Percentiles rank a stretch among this genome's conserved stretches.
These are phyloP conservation scores for Amanita muscaria DNA, from an alignment of 768 basidiomycete genomes.

Conservation along the genomic window DNA sequence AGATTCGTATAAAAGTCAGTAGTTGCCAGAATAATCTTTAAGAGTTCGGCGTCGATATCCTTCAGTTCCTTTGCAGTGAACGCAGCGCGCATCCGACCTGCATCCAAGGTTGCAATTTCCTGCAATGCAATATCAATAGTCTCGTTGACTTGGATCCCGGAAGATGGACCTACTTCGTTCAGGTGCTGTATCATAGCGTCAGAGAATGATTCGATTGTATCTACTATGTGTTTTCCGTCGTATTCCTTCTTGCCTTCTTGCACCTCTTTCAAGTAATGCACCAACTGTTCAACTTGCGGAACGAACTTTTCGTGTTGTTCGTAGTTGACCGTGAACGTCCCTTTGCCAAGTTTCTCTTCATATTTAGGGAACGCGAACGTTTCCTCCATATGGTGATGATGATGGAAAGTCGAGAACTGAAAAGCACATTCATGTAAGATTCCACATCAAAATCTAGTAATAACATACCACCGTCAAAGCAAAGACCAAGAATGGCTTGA, in stretches of 20 bases:
- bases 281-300: constrained; percentile 16
- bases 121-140: background rate
- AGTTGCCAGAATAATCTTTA: constrained; percentile 14
- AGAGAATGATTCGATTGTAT: constrained; percentile 18
- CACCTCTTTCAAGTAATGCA: constrained; percentile 40
- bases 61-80: constrained; percentile 20
- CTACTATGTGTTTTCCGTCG: constrained; percentile 23
- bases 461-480: constrained; percentile 18
- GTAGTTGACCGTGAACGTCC: constrained; percentile 16
- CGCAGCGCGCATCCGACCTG: constrained; percentile 16
- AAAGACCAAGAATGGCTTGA: constrained; percentile 20
- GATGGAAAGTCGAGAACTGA: constrained; percentile 19
- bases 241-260: constrained; percentile 50
- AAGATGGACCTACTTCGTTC: constrained; percentile 13
- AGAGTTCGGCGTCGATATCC: constrained; percentile 14
- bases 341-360: constrained; percentile 20
- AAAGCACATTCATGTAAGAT: background rate
- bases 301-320: constrained; percentile 22
- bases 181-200: constrained; percentile 22
- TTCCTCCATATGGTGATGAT: constrained; percentile 25
- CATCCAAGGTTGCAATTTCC: constrained; percentile 21
- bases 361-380: constrained; percentile 18
- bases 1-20: constrained; percentile 17
- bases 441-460: background rate
- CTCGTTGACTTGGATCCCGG: background rate